phyloP scores from a whole-genome alignment of 257 asterid genomes.

The Fraxinus pennsylvanica region DNA sequence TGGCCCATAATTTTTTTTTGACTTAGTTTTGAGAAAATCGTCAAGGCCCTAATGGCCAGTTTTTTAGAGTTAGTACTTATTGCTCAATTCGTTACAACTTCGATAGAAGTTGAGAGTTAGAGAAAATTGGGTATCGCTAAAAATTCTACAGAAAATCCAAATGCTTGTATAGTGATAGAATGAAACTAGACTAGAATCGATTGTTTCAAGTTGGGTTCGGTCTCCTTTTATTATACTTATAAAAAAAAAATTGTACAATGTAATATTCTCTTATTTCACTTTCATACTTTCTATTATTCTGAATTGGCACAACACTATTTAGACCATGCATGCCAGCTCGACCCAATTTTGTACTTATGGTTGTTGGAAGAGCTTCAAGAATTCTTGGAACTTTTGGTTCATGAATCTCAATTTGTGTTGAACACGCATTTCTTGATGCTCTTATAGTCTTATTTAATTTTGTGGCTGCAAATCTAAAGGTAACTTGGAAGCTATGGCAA shows the following conservation, averaged over 20 bases:
- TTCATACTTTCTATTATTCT: neutral
- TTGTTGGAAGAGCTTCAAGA: constrained; percentile 1
- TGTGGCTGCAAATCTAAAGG: constrained; percentile 1
- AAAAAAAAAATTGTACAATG: too few species aligned
- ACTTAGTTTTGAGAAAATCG: neutral
- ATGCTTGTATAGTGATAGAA: too few species aligned
- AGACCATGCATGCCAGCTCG: neutral
- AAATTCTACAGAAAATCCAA: neutral
- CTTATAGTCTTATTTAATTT: constrained; percentile 13
- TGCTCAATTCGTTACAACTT: too few species aligned
- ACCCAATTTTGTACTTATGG: neutral
- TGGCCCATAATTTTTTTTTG: neutral
- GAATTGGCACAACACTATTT: neutral
- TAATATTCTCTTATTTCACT: neutral
- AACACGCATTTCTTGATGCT: constrained; percentile 28
- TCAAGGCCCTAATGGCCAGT: neutral
- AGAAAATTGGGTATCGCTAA: neutral
- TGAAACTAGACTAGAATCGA: too few species aligned
- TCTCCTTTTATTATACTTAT: too few species aligned
- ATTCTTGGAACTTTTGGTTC: constrained; percentile 15
- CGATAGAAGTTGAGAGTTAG: too few species aligned
- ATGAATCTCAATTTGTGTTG: constrained; percentile 19
- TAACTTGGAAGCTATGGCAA: neutral
- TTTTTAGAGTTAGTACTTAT: neutral
- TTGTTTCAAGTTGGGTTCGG: too few species aligned